A percentile compares a stretch with the other conserved stretches of the same genome.
These are phyloP conservation scores for Kurtzmaniella natalensis DNA, from an alignment of 1,139 yeast species.

Conservation along the genomic window DNA sequence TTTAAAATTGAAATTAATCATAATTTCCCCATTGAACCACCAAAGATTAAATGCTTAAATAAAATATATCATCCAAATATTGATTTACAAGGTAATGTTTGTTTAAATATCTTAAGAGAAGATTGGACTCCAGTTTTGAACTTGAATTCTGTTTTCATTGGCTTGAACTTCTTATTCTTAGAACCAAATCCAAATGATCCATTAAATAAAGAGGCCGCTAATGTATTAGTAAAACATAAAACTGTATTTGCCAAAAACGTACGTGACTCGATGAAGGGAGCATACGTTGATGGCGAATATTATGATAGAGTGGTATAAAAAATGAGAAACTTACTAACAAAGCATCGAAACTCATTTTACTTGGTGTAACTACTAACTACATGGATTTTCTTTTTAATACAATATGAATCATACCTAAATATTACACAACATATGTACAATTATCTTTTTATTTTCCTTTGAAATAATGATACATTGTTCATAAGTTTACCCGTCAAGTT, in stretches of 20 bases:
- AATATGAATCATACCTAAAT: no score
- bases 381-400: no score
- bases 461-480: no score
- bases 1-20: constrained; percentile 63
- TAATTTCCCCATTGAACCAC: constrained; percentile 90
- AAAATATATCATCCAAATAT: constrained; percentile 92
- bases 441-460: no score
- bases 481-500: no score
- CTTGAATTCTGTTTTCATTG: constrained; percentile 76
- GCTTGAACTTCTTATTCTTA: constrained; percentile 76
- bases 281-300: constrained; percentile 49
- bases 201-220: constrained; percentile 85
- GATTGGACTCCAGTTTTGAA: constrained; percentile 96
- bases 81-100: constrained; percentile 84
- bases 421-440: no score
- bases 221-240: constrained; percentile 57
- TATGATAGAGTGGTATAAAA: constrained; percentile 55
- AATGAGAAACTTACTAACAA: no score
- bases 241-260: constrained; percentile 58
- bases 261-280: constrained; percentile 66
- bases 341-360: no score
- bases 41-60: constrained; percentile 68
- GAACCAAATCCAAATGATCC: constrained; percentile 95
- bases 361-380: no score
- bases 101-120: constrained; percentile 84